Percentiles rank a stretch among this genome's conserved stretches.
These are phyloP conservation scores for Septoria petroselini DNA, from an alignment of 2,329 filamentous ascomycete species.

Conservation along the genomic window DNA sequence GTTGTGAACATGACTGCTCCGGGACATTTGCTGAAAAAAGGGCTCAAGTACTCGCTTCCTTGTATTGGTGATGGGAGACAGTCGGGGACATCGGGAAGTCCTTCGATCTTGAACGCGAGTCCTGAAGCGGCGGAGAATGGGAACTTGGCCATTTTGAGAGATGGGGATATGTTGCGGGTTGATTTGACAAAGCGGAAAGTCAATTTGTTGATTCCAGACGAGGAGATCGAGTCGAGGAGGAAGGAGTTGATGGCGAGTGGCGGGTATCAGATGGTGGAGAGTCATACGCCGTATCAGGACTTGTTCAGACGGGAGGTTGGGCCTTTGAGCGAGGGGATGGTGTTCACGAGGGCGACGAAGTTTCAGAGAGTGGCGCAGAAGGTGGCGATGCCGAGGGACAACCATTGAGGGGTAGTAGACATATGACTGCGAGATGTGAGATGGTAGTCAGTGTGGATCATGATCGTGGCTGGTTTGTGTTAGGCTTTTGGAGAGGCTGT, in stretches of 20 bases:
- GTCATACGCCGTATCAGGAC: slow-evolving; percentile 36
- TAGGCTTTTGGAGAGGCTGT: too few relatives aligned
- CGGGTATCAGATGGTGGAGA: slow-evolving; percentile 30
- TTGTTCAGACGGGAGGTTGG: slow-evolving; percentile 34
- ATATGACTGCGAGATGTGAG: too few relatives aligned
- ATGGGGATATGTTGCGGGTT: slow-evolving; percentile 52
- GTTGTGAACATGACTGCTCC: slow-evolving; percentile 38
- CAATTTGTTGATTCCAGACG: slow-evolving; percentile 46
- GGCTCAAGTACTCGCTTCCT: slow-evolving; percentile 45
- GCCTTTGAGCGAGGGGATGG: slow-evolving; percentile 36
- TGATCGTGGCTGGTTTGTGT: too few relatives aligned
- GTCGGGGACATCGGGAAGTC: slow-evolving; percentile 55
- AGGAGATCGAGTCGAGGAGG: slow-evolving; percentile 44
- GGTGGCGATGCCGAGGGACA: slow-evolving; percentile 30
- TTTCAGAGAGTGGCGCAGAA: slow-evolving; percentile 34
- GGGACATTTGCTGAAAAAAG: slow-evolving; percentile 31
- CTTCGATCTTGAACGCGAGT: slow-evolving; percentile 56
- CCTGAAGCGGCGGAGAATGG: slow-evolving; percentile 56
- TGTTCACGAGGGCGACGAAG: slow-evolving; percentile 28
- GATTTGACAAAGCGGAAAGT: slow-evolving; percentile 51
- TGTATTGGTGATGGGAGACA: slow-evolving; percentile 56
- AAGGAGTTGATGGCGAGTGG: slow-evolving; percentile 32
- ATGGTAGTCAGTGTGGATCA: too few relatives aligned
- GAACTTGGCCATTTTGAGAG: slow-evolving; percentile 51
- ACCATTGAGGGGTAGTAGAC: slow-evolving; percentile 33